Conservation (phyloP, 768 basidiomycete genomes). For the Podaxis sp. region DNA sequence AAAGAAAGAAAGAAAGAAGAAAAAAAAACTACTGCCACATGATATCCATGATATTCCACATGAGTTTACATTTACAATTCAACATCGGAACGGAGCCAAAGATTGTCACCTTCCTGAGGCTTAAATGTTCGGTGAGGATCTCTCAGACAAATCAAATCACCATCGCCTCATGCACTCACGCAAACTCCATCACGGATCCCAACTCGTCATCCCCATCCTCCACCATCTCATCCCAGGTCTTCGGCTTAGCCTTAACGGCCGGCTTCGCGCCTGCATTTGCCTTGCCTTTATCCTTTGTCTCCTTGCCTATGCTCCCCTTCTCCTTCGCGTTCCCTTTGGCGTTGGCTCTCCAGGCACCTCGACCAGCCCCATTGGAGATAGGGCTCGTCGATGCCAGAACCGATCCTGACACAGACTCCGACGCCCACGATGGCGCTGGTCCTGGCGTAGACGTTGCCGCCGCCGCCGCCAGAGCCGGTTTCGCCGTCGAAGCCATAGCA, state of each 20-base stretch:
- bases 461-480: background rate
- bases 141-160: background rate
- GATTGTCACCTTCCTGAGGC: background rate
- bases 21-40: too few species aligned
- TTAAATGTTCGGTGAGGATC: background rate
- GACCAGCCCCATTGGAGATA: background rate
- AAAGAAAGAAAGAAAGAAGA: too few species aligned
- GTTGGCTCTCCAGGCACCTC: background rate
- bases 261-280: background rate
- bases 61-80: too few species aligned
- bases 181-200: conserved; percentile 6
- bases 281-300: background rate
- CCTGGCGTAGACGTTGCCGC: background rate
- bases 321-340: background rate
- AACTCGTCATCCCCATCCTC: conserved; percentile 8
- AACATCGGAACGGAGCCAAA: too few species aligned
- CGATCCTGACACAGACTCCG: background rate
- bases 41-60: too few species aligned
- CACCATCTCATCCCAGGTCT: conserved; percentile 6
- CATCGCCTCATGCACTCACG: background rate
- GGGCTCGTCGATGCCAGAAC: background rate
- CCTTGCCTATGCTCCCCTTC: background rate
- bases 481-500: background rate
- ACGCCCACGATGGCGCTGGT: background rate
- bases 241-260: background rate